These are phyloP conservation scores for Polygonum aviculare DNA, from an alignment of 148 eudicot genomes.

Conservation along the genomic window DNA sequence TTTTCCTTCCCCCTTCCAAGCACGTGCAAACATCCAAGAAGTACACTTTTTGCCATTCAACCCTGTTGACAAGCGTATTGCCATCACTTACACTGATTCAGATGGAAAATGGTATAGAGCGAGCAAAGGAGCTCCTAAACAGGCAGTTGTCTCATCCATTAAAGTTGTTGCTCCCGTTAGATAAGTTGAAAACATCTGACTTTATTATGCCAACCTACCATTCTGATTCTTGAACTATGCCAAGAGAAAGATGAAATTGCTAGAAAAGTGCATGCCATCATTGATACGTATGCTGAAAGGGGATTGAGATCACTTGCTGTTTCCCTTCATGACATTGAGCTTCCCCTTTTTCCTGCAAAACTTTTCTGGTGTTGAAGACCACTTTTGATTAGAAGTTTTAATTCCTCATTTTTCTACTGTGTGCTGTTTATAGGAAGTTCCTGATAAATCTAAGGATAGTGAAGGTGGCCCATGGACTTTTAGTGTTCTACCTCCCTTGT, in stretches of 20 bases:
- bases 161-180: not conserved
- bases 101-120: conserved; percentile 64
- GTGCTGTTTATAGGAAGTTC: conserved; percentile 36
- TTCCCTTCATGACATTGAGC: conserved; percentile 29
- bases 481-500: conserved; percentile 61
- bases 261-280: conserved; percentile 41
- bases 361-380: not conserved
- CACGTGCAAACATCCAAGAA: conserved; percentile 59
- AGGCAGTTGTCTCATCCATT: conserved; percentile 21
- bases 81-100: conserved; percentile 52
- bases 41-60: conserved; percentile 63
- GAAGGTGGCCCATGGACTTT: conserved; percentile 65
- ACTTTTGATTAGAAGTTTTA: not conserved
- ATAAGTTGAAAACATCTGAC: not conserved
- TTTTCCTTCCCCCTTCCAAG: conserved; percentile 25
- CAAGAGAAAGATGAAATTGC: conserved; percentile 50
- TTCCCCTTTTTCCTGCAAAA: not conserved
- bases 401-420: conserved; percentile 4
- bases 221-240: conserved; percentile 52
- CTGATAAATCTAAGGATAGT: conserved; percentile 49
- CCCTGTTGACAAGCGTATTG: conserved; percentile 61
- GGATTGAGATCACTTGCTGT: conserved; percentile 73
- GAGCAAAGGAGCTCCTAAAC: conserved; percentile 70
- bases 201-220: conserved; percentile 1
- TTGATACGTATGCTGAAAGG: conserved; percentile 67